Evolutionary conservation across 371 early-diverging fungal genomes (phyloP), one percentile per base, ranked within the genome.

Genomic region (Lichtheimia ornata): DNA sequence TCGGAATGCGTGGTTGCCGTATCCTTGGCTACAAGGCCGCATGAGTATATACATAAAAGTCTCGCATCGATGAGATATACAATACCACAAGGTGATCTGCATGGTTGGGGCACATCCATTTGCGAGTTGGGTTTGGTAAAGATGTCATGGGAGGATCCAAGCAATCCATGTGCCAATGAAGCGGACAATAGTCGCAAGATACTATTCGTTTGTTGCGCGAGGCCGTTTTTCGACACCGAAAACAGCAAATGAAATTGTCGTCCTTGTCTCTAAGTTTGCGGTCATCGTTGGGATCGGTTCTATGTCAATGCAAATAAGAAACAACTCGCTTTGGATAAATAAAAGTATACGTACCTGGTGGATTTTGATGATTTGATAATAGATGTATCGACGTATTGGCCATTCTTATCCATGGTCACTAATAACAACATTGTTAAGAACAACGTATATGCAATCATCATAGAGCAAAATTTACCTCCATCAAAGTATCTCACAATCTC

Each of bases 91-190:
- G 72, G 50, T 88, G 84, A 50, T 94, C 93, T n/a, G 77, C 87
- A 70, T 95, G 96, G 58, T 84, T 87, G 4, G 96, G 96, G 68
- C 96, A 95, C 87, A 88, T 91, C 96, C 96, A 95, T 59, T 84
- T 85, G 30, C 72, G 74, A 27, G 69, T 66, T 9, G 78, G 53
- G 66, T 81, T 84, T 17, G 93, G 94, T 20, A 87, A 72, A 9
- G 70, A 63, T 11, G 87, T 73, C 63, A 91, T 69, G 15, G 93
- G 92, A 20, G 91, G 94, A 53, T 79, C 77, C 18, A 93, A 64
- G 70, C 96, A 96, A 65, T 95, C 95, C 64, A 92, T 73, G 67
- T 96, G 96, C 95, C 95, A 96, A 67, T 75, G 77, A 14, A 90
- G 65, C 43, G 76, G 69, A 66, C 96, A 96, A 68, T 86, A 90